Evolutionary conservation across 2,329 filamentous ascomycete genomes (phyloP).

Genomic region (Xylariaceae sp.): DNA sequence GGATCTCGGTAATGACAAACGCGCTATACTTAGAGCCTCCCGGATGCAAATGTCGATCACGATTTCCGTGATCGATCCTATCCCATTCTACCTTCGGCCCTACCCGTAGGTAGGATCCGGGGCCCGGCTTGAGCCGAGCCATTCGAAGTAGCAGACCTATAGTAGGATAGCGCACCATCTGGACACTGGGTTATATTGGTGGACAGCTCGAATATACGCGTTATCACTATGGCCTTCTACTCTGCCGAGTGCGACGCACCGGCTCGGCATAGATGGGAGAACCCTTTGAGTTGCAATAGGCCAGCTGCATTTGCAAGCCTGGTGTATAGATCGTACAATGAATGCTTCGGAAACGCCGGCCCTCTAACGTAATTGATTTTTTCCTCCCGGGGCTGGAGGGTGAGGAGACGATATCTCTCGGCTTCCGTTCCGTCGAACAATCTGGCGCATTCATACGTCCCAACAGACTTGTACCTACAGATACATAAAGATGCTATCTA

Average conservation of each 20-base stretch:
- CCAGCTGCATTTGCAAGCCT: background rate
- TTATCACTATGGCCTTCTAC: background rate
- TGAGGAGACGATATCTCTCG: constrained; percentile 20
- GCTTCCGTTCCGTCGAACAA: constrained; percentile 15
- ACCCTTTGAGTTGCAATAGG: constrained; percentile 4
- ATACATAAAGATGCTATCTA: no score
- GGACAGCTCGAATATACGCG: constrained; percentile 3
- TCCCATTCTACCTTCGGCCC: constrained; percentile 6
- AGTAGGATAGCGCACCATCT: constrained; percentile 9
- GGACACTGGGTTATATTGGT: constrained; percentile 10
- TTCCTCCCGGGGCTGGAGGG: no score
- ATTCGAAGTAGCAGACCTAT: background rate
- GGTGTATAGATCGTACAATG: constrained; percentile 29
- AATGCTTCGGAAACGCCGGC: constrained; percentile 13
- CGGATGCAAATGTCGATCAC: constrained; percentile 8
- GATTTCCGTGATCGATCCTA: constrained; percentile 16
- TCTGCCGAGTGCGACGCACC: constrained; percentile 7
- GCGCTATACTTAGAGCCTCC: constrained; percentile 17
- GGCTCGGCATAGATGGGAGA: background rate
- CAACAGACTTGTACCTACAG: background rate
- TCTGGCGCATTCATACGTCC: constrained; percentile 1
- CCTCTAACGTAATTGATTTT: constrained; percentile 22
- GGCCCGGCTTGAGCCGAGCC: constrained; percentile 22
- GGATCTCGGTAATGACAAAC: background rate
- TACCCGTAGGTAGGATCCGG: constrained; percentile 13